Evolutionary conservation across 345 rosid species (phyloP), one percentile per base, ranked within the genome.

Genomic region (Salix suchowensis): DNA sequence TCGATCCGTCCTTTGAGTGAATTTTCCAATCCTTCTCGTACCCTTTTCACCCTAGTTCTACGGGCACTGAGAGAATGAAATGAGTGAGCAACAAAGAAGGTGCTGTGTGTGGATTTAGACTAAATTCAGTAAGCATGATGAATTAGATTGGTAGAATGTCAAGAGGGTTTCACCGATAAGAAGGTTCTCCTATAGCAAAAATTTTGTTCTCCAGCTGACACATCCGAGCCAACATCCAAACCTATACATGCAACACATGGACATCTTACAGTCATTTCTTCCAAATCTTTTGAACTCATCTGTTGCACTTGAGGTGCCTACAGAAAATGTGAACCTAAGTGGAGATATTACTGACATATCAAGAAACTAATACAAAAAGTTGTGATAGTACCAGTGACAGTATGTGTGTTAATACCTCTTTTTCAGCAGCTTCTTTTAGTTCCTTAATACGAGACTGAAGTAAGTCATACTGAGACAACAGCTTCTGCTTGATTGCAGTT

Each of bases 131-230:
- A 62, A 62, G 28, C 16, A 23, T 26, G n/a, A 61, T 61, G 16
- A 80, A 68, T 24, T 26, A 30, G 71, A 19, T 34, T 46, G 52
- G 40, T n/a, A 44, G 30, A 69, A 74, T 48, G 77, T 77, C 74
- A 67, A 75, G 64, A 78, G 62, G 60, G 67, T 55, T 82, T 84
- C 76, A 93, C 98, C 96, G 98, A 84, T 91, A 96, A 68, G 98
- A 89, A 75, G 94, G 94, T 86, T 93, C 97, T 78, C 98, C 98
- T 28, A 93, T 91, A 5, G 93, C 98, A 81, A 86, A 88, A 74
- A 93, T 96, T 87, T 96, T 96, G 91, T 96, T 96, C 87, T 96
- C 98, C 68, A 96, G 89, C 84, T 91, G 99, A 79, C 94, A 93
- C 94, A 92, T 89, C 80, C 97, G 87, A 85, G 96, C 97, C 84